A percentile compares a stretch with the other conserved stretches of the same genome.
Evolutionary conservation across 805 yeast species (phyloP).

Genomic region (Nakazawaea ernobii): DNA sequence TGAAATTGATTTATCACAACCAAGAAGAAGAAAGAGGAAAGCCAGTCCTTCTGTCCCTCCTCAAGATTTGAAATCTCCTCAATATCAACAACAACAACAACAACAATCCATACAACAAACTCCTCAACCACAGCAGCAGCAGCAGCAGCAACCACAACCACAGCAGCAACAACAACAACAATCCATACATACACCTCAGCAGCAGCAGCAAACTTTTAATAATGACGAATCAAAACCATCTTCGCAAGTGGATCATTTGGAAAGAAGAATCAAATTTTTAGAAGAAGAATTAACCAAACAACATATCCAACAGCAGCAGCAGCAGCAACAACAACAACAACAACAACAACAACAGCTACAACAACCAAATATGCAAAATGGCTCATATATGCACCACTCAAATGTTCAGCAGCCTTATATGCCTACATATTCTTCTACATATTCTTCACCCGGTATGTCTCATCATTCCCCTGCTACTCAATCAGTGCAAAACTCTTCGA

Average conservation of each 20-base stretch:
- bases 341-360: not conserved
- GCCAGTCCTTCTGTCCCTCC: conserved; percentile 3
- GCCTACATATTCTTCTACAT: not conserved
- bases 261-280: conserved; percentile 4
- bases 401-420: not conserved
- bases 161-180: not conserved
- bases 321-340: not conserved
- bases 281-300: conserved; percentile 6
- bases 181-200: not conserved
- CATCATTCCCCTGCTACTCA: not conserved
- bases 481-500: not conserved
- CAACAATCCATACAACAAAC: not conserved
- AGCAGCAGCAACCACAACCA: conserved; percentile 9
- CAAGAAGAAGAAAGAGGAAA: conserved; percentile 36
- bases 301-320: not conserved
- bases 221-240: not conserved
- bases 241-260: not conserved
- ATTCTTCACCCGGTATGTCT: not conserved
- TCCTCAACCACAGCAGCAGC: conserved; percentile 8
- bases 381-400: not conserved
- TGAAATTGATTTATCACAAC: conserved; percentile 57
- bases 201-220: not conserved
- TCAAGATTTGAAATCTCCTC: not conserved
- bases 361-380: not conserved
- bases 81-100: not conserved